phyloP scores from a whole-genome alignment of 768 basidiomycete genomes.

The Sarcomyxa edulis region DNA sequence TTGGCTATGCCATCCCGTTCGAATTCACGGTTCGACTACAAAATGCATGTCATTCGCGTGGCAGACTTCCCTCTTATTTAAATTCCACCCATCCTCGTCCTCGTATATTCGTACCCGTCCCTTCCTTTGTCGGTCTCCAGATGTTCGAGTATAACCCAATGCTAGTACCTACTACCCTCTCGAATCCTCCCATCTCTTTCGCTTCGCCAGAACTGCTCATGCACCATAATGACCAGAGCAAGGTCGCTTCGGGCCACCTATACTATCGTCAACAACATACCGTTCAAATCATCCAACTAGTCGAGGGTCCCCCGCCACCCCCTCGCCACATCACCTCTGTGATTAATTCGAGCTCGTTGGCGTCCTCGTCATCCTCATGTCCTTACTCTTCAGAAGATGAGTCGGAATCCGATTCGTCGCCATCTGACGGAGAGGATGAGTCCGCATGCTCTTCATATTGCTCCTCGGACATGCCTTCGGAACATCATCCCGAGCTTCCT shows the following conservation, averaged over 20 bases:
- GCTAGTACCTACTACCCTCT: conserved; percentile 10
- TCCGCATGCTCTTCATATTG: conserved; percentile 61
- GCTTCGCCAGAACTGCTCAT: conserved; percentile 16
- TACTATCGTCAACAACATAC: conserved; percentile 43
- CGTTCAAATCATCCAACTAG: conserved; percentile 69
- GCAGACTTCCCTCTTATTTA: not conserved
- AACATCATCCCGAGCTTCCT: conserved; percentile 24
- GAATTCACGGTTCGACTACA: too few species aligned
- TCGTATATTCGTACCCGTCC: not conserved
- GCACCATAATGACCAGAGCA: conserved; percentile 20
- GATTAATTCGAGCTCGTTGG: conserved; percentile 28
- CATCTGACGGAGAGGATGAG: conserved; percentile 33
- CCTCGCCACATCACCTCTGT: conserved; percentile 36
- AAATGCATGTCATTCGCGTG: too few species aligned
- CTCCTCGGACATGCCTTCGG: conserved; percentile 52
- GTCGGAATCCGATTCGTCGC: conserved; percentile 15
- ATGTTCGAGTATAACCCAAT: too few species aligned
- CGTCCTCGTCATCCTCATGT: conserved; percentile 31
- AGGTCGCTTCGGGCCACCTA: conserved; percentile 31
- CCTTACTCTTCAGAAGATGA: conserved; percentile 24
- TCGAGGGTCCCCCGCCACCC: conserved; percentile 60
- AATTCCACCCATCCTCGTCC: not conserved
- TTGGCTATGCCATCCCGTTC: too few species aligned
- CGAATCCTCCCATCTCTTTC: conserved; percentile 12
- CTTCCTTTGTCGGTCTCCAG: not conserved